Base-by-base conservation (phyloP, 768 basidiomycete species). In the Calocybe indica region DNA sequence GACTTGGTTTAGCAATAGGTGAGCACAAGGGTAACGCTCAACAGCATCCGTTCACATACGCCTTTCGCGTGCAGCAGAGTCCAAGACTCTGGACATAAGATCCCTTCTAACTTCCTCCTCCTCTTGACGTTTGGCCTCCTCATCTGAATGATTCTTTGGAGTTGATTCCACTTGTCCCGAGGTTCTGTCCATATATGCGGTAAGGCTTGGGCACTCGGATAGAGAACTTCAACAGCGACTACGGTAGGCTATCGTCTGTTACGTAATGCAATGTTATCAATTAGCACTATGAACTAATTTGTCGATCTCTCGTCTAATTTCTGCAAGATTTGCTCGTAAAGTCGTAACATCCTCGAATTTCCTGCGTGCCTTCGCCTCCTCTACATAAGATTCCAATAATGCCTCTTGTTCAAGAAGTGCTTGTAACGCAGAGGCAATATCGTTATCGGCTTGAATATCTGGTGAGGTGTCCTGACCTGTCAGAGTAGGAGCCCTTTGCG, bases 331-430 rank as follows among this genome's bases (percentile, higher is more conserved):
- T 31, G 68, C 62, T 60, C 88, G 84, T 52, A 99, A 69, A 3
- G 86, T 87, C 64, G 87, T 87, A 10, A 87, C 88, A 59, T 99
- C 96, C 64, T 98, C 95, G 53, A 98, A 97, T 67, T 98, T 98
- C 37, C 95, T 75, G 55, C 86, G 85, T 2, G 82, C 77, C 64
- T 84, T 86, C 5, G 95, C 95, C 62, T 97, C 92, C 55, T 88
- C 84, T 6, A 98, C 80, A 58, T 93, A 97, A 1, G 82, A 76
- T 64, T 94, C 89, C 13, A 99, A 75, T 40, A 97, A 74, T 2
- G 87, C 85, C 65, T 99, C 95, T 64, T 98, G 95, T 65, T 97
- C 93, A 11, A 97, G 76, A 9, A 97, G 69, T 2, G 93, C 93
- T 55, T 97, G 93, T 11, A 97, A 68, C 6, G 74, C 68, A 37